Conservation (phyloP, 1,284 basidiomycete genomes). For the Cryptococcus jaspeensis region DNA sequence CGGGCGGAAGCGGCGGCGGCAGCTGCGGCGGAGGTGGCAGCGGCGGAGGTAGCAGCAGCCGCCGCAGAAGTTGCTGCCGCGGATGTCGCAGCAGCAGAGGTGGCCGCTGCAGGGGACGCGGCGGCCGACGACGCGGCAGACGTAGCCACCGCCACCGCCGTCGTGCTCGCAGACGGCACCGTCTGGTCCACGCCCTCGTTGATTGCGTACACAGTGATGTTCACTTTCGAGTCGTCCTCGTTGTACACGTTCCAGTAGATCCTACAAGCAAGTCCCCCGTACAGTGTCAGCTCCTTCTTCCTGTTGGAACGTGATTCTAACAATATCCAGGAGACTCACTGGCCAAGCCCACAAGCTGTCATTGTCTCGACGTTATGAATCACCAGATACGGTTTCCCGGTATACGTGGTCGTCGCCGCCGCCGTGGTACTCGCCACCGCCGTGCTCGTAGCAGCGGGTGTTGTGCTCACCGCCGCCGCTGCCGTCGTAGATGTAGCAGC, state of each 20-base stretch:
- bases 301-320: no score
- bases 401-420: slow-evolving; percentile 9
- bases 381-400: slow-evolving; percentile 16
- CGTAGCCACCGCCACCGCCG: not conserved
- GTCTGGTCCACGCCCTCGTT: slow-evolving; percentile 30
- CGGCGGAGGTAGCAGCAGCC: slow-evolving; percentile 5
- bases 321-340: slow-evolving; percentile 19
- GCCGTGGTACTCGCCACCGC: not conserved
- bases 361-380: slow-evolving; percentile 15
- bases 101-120: slow-evolving; percentile 5
- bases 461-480: not conserved
- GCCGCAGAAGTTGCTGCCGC: slow-evolving; percentile 5
- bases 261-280: slow-evolving; percentile 8
- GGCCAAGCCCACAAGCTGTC: slow-evolving; percentile 19
- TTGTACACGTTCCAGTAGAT: slow-evolving; percentile 24
- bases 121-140: slow-evolving; percentile 4
- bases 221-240: slow-evolving; percentile 20
- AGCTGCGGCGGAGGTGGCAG: not conserved
- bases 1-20: not conserved
- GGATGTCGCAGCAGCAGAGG: slow-evolving; percentile 5
- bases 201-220: slow-evolving; percentile 29
- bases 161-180: slow-evolving; percentile 14
- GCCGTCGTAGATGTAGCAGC: not conserved
- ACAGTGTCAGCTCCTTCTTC: not conserved
- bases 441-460: slow-evolving; percentile 1